phyloP scores from a whole-genome alignment of 176 grass and related monocot species.

The Elaeis guineensis region DNA sequence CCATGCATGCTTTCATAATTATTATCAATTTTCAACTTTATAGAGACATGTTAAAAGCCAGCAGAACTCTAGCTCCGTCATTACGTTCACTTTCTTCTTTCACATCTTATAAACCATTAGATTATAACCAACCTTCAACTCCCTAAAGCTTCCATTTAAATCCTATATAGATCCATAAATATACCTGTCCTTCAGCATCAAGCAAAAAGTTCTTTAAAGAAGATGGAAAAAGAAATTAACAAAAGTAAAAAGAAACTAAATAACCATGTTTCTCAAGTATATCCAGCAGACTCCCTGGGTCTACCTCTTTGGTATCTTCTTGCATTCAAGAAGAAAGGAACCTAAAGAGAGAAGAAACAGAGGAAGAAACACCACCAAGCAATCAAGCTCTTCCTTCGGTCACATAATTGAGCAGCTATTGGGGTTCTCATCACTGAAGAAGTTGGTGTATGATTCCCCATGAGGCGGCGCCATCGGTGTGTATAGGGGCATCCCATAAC shows the following conservation, averaged over 20 bases:
- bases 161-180: neutral
- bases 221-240: slow-evolving; percentile 2
- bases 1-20: too few species aligned
- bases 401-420: slow-evolving; percentile 24
- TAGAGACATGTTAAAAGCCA: too few species aligned
- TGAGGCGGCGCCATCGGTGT: neutral
- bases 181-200: neutral
- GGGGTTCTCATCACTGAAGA: slow-evolving; percentile 31
- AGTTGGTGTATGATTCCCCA: neutral
- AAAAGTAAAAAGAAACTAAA: neutral
- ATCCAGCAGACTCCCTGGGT: neutral
- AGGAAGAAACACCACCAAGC: too few species aligned
- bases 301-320: too few species aligned
- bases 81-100: too few species aligned
- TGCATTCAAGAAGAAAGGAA: too few species aligned
- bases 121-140: too few species aligned
- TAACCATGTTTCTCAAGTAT: neutral
- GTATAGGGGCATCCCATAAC: neutral
- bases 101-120: too few species aligned
- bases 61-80: too few species aligned
- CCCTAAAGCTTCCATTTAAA: slow-evolving; percentile 1
- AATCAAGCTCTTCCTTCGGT: neutral
- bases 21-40: too few species aligned
- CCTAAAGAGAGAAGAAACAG: too few species aligned
- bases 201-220: neutral